Conservation (phyloP, 2,329 filamentous ascomycete genomes). For the Chaetomiaceae sp. region DNA sequence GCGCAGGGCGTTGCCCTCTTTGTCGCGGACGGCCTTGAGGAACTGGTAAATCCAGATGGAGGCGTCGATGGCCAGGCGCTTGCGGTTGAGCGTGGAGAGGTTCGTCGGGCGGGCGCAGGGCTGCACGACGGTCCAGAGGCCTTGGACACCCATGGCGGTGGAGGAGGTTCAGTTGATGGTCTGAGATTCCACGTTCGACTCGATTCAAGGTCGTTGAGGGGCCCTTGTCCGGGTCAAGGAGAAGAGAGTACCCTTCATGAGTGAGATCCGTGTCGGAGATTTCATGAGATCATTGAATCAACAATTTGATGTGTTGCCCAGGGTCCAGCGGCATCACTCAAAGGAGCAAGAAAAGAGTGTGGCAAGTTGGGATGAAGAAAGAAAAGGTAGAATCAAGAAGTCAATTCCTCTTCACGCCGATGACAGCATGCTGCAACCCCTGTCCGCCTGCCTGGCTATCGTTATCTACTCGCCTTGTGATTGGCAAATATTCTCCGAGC, state of each 20-base stretch:
- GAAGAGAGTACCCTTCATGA: not conserved
- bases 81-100: conserved; percentile 91
- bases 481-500: conserved; percentile 6
- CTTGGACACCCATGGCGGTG: conserved; percentile 84
- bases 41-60: conserved; percentile 99
- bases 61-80: conserved; percentile 93
- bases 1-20: conserved; percentile 92
- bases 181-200: not conserved
- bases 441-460: conserved; percentile 14
- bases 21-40: conserved; percentile 95
- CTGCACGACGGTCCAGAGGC: conserved; percentile 93
- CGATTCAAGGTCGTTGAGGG: conserved; percentile 7
- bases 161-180: not conserved
- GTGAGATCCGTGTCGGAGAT: not conserved
- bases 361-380: not conserved
- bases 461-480: conserved; percentile 11
- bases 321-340: not conserved
- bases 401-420: conserved; percentile 1
- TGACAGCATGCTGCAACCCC: conserved; percentile 1
- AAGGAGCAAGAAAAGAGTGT: no score
- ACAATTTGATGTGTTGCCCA: not conserved
- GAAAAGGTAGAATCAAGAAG: not conserved
- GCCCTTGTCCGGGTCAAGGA: not conserved
- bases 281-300: no score
- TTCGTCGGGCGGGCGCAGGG: conserved; percentile 94